Evolutionary conservation across 257 asterid genomes (phyloP).

Genomic region (Parsonsia alboflavescens): DNA sequence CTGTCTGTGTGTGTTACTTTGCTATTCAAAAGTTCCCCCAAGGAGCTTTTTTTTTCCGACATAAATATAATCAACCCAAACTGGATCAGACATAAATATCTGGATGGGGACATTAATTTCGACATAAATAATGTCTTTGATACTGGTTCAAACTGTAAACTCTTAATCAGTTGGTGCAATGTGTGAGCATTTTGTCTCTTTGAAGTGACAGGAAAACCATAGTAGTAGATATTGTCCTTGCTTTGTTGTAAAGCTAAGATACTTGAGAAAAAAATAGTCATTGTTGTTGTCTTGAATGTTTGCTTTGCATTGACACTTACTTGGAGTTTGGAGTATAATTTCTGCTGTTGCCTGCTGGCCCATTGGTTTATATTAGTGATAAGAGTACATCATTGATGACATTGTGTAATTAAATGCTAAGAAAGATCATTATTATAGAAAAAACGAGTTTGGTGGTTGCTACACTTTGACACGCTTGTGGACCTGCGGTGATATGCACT

Average conservation of each 20-base stretch:
- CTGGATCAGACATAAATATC: too few relatives aligned
- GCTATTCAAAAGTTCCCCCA: conserved; percentile 43
- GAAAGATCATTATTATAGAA: neutral
- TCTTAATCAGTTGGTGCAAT: too few relatives aligned
- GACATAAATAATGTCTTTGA: too few relatives aligned
- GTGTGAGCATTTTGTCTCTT: neutral
- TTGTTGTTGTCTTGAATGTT: neutral
- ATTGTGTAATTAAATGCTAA: neutral
- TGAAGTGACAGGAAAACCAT: neutral
- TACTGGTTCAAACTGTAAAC: too few relatives aligned
- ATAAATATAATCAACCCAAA: too few relatives aligned
- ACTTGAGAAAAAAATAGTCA: neutral
- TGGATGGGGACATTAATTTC: too few relatives aligned
- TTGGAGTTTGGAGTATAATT: neutral
- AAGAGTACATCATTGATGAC: neutral
- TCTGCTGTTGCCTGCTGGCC: neutral
- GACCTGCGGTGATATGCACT: neutral
- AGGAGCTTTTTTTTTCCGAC: too few relatives aligned
- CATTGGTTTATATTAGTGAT: neutral
- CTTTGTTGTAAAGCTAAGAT: neutral
- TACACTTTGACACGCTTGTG: too few relatives aligned
- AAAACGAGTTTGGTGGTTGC: neutral
- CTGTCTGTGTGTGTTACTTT: conserved; percentile 48
- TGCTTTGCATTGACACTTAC: too few relatives aligned
- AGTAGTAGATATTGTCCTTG: neutral